A percentile compares a stretch with the other conserved stretches of the same genome.
Conservation (phyloP, 2,329 filamentous ascomycete genomes). For the Penicillium sp. region DNA sequence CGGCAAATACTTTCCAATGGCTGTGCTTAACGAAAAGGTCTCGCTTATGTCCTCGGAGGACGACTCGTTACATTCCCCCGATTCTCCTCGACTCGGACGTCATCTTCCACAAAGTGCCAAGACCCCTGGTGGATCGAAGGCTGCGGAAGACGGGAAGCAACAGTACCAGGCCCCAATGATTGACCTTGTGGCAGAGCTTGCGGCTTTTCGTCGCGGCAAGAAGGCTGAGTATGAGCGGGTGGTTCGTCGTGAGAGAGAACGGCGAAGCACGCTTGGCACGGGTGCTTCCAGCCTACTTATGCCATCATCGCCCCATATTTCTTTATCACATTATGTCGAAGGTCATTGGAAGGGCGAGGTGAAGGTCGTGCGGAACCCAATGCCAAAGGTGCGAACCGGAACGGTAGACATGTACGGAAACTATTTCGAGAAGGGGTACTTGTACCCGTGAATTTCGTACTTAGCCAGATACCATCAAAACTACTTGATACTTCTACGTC, state of each 20-base stretch:
- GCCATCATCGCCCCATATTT: slow-evolving; percentile 19
- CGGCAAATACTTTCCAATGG: slow-evolving; percentile 45
- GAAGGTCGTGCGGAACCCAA: slow-evolving; percentile 52
- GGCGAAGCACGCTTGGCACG: slow-evolving; percentile 26
- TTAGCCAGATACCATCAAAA: background rate
- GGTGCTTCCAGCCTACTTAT: slow-evolving; percentile 14
- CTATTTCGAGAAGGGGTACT: slow-evolving; percentile 52
- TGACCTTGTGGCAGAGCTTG: slow-evolving; percentile 55
- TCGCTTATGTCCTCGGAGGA: slow-evolving; percentile 39
- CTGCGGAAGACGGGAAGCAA: slow-evolving; percentile 3
- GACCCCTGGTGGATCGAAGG: slow-evolving; percentile 1
- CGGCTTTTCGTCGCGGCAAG: slow-evolving; percentile 53
- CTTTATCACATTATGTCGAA: slow-evolving; percentile 46
- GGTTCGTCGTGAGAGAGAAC: slow-evolving; percentile 25
- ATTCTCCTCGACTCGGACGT: slow-evolving; percentile 11
- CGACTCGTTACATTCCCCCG: slow-evolving; percentile 18
- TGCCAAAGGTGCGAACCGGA: slow-evolving; percentile 40
- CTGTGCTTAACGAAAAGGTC: slow-evolving; percentile 44
- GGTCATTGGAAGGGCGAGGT: slow-evolving; percentile 61
- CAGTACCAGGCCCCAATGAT: slow-evolving; percentile 25
- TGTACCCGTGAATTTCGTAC: slow-evolving; percentile 45
- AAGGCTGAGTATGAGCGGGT: slow-evolving; percentile 49
- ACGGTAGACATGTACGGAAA: slow-evolving; percentile 54
- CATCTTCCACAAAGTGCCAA: slow-evolving; percentile 8
- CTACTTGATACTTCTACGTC: background rate